These are phyloP conservation scores for Candida golubevii DNA, from an alignment of 805 yeast genomes.

Conservation along the genomic window DNA sequence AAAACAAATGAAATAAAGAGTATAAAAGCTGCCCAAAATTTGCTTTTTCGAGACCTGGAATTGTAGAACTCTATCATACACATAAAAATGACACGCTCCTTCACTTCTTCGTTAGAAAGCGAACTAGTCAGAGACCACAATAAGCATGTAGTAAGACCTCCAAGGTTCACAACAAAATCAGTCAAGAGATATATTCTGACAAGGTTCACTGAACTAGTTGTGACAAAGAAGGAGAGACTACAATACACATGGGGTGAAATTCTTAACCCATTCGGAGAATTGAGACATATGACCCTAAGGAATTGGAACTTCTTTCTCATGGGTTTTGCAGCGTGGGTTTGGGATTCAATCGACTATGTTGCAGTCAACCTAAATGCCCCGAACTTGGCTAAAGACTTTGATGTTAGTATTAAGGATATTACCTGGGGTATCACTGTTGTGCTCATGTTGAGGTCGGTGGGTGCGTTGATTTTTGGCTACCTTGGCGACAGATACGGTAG, in stretches of 20 bases:
- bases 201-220: constrained; percentile 45
- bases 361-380: constrained; percentile 50
- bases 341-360: constrained; percentile 65
- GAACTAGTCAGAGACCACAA: constrained; percentile 11
- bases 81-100: constrained; percentile 5
- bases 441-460: constrained; percentile 63
- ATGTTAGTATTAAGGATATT: constrained; percentile 44
- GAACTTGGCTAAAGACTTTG: constrained; percentile 44
- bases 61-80: no score
- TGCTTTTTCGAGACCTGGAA: no score
- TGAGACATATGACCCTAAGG: constrained; percentile 13
- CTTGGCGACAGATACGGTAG: constrained; percentile 59
- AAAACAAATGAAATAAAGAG: no score
- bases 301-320: constrained; percentile 51
- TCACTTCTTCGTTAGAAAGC: constrained; percentile 12
- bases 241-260: constrained; percentile 29
- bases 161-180: constrained; percentile 26
- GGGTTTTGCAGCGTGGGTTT: constrained; percentile 58
- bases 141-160: constrained; percentile 20
- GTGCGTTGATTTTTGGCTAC: constrained; percentile 57
- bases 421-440: constrained; percentile 72
- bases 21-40: no score
- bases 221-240: constrained; percentile 42
- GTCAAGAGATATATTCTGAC: constrained; percentile 38
- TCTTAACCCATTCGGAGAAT: constrained; percentile 40